Conservation (phyloP, 768 basidiomycete species). For the Hygrophorus russula region DNA sequence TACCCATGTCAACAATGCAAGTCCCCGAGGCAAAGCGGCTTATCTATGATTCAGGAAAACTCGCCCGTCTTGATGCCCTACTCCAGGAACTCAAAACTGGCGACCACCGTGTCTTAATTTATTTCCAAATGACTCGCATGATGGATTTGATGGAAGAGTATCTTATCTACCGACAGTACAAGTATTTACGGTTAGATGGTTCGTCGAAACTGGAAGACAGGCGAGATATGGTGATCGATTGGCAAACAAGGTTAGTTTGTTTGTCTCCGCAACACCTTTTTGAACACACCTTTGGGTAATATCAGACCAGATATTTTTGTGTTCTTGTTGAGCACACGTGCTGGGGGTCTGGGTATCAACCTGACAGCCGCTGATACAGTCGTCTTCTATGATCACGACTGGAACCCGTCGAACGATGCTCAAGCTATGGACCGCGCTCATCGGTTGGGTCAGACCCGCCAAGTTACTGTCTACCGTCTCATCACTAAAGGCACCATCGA, state of each 20-base stretch:
- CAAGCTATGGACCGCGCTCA: slow-evolving; percentile 99
- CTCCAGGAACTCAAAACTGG: slow-evolving; percentile 86
- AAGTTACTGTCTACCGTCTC: slow-evolving; percentile 92
- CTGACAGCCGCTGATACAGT: slow-evolving; percentile 94
- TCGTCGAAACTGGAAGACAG: slow-evolving; percentile 92
- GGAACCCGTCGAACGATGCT: slow-evolving; percentile 96
- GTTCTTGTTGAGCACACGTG: slow-evolving; percentile 85
- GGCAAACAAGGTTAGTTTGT: slow-evolving; percentile 76
- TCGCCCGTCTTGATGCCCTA: slow-evolving; percentile 81
- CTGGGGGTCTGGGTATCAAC: slow-evolving; percentile 95
- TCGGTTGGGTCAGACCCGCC: slow-evolving; percentile 91
- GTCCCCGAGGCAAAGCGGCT: slow-evolving; percentile 93
- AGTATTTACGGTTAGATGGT: slow-evolving; percentile 87
- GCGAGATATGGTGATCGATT: slow-evolving; percentile 98
- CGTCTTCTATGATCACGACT: slow-evolving; percentile 89
- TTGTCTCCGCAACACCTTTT: background rate
- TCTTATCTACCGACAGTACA: slow-evolving; percentile 91
- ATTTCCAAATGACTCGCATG: slow-evolving; percentile 99
- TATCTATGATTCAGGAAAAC: slow-evolving; percentile 93
- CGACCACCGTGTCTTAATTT: slow-evolving; percentile 89
- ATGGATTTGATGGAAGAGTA: slow-evolving; percentile 99
- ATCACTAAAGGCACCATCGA: slow-evolving; percentile 93
- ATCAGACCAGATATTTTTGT: slow-evolving; percentile 77
- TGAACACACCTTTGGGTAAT: slow-evolving; percentile 4
- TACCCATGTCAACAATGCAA: slow-evolving; percentile 76